These are phyloP conservation scores for Boletus vinaceobasis DNA, from an alignment of 768 basidiomycete genomes.

Conservation along the genomic window DNA sequence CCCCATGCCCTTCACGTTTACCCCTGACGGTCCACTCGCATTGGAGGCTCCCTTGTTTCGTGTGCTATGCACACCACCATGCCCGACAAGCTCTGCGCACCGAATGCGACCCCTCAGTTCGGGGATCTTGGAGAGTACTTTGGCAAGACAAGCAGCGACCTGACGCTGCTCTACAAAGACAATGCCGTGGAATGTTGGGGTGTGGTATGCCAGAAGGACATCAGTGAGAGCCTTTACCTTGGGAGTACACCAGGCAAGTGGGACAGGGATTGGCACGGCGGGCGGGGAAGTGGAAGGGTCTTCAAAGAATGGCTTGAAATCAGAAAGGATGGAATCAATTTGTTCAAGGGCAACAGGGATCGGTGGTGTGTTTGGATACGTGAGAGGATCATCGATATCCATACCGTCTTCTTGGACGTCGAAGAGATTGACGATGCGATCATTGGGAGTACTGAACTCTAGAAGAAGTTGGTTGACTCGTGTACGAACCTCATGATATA, in stretches of 20 bases:
- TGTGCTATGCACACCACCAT: conserved; percentile 42
- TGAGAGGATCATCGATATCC: conserved; percentile 27
- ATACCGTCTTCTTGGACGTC: conserved; percentile 21
- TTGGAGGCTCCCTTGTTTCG: conserved; percentile 18
- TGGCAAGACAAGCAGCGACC: conserved; percentile 66
- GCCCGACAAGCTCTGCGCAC: conserved; percentile 68
- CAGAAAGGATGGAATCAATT: conserved; percentile 46
- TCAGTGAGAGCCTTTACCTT: conserved; percentile 65
- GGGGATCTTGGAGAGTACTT: conserved; percentile 58
- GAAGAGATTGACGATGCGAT: conserved; percentile 16
- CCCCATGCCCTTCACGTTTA: conserved; percentile 49
- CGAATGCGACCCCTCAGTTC: conserved; percentile 54
- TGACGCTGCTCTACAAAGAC: conserved; percentile 88
- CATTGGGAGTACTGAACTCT: conserved; percentile 23
- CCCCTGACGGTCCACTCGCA: conserved; percentile 21
- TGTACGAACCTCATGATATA: conserved; percentile 57
- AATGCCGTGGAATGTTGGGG: conserved; percentile 68
- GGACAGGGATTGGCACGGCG: conserved; percentile 39
- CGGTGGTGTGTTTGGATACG: conserved; percentile 8
- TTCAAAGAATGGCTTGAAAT: conserved; percentile 41
- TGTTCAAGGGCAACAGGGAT: conserved; percentile 45
- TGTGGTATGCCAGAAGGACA: conserved; percentile 53
- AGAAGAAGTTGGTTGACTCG: conserved; percentile 42
- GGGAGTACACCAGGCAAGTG: conserved; percentile 67
- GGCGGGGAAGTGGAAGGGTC: conserved; percentile 24